A percentile compares a stretch with the other conserved stretches of the same genome.
phyloP scores from a whole-genome alignment of 768 basidiomycete genomes.

The Termitomyces sp. region DNA sequence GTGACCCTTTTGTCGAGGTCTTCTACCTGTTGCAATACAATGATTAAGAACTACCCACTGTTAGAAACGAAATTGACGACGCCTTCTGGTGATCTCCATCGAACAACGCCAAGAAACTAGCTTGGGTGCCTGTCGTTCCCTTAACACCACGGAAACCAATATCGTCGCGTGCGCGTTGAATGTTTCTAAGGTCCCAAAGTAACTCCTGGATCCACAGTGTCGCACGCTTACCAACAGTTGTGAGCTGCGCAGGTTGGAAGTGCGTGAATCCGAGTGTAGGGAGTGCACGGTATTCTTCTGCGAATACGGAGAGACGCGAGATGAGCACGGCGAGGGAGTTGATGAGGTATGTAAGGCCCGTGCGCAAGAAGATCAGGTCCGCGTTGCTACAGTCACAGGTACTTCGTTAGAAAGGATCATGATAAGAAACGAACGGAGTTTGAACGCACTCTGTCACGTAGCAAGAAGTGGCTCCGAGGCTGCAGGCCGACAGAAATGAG shows the following conservation, averaged over 20 bases:
- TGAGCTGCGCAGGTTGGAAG: constrained; percentile 97
- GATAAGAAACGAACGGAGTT: background rate
- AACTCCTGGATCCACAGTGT: constrained; percentile 98
- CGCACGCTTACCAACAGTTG: constrained; percentile 95
- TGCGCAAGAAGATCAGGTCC: constrained; percentile 93
- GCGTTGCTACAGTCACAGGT: constrained; percentile 81
- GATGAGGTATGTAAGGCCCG: constrained; percentile 79
- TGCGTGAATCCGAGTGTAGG: constrained; percentile 98
- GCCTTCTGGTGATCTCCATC: constrained; percentile 94
- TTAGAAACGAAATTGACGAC: background rate
- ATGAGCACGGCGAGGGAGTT: constrained; percentile 88
- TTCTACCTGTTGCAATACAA: constrained; percentile 54
- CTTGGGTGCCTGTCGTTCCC: constrained; percentile 99
- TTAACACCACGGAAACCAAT: constrained; percentile 97
- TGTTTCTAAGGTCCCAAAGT: constrained; percentile 92
- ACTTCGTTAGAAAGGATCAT: background rate
- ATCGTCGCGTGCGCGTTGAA: constrained; percentile 85
- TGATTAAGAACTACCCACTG: background rate
- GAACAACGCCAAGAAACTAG: constrained; percentile 90
- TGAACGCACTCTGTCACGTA: constrained; percentile 88
- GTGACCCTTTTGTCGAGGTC: constrained; percentile 87
- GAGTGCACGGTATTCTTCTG: constrained; percentile 77
- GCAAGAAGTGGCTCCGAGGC: constrained; percentile 87
- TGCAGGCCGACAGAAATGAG: background rate
- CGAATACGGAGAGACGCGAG: constrained; percentile 81